phyloP scores from a whole-genome alignment of 2,329 filamentous ascomycete species.

The Scortechinia acanthostroma region DNA sequence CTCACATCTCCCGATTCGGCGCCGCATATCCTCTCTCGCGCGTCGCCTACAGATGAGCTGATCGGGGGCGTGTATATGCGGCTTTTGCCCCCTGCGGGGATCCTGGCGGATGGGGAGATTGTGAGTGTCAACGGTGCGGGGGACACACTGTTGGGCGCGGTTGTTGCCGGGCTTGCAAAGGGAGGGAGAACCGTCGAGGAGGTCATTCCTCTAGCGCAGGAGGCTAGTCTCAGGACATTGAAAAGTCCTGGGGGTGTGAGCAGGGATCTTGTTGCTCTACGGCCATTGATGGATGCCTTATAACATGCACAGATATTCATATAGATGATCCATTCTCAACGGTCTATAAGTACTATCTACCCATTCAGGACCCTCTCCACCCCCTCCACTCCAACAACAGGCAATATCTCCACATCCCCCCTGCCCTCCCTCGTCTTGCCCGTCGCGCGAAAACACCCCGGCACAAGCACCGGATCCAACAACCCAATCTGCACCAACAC shows the following conservation, averaged over 20 bases:
- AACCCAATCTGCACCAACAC: slow-evolving; percentile 50
- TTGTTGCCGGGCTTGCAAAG: slow-evolving; percentile 43
- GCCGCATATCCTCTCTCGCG: slow-evolving; percentile 40
- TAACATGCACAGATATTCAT: not conserved
- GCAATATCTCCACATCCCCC: slow-evolving; percentile 22
- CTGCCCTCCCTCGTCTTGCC: slow-evolving; percentile 8
- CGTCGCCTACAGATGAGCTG: not conserved
- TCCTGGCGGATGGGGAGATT: slow-evolving; percentile 37
- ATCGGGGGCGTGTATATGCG: slow-evolving; percentile 1
- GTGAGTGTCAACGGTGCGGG: slow-evolving; percentile 63
- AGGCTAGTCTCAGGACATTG: slow-evolving; percentile 47
- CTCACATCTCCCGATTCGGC: slow-evolving; percentile 36
- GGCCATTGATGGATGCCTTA: not conserved
- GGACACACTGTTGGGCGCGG: slow-evolving; percentile 57
- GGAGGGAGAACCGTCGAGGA: slow-evolving; percentile 18
- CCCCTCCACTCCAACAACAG: slow-evolving; percentile 26
- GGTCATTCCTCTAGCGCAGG: slow-evolving; percentile 47
- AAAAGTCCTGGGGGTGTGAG: slow-evolving; percentile 46
- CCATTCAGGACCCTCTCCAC: slow-evolving; percentile 26
- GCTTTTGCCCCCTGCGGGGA: slow-evolving; percentile 36
- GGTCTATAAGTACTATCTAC: not conserved
- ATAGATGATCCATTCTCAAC: not conserved
- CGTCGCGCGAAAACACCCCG: slow-evolving; percentile 3
- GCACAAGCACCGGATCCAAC: slow-evolving; percentile 14
- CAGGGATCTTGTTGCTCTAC: slow-evolving; percentile 9